Evolutionary conservation across 2,329 filamentous ascomycete genomes (phyloP).

Genomic region (Elsinoe fawcettii): DNA sequence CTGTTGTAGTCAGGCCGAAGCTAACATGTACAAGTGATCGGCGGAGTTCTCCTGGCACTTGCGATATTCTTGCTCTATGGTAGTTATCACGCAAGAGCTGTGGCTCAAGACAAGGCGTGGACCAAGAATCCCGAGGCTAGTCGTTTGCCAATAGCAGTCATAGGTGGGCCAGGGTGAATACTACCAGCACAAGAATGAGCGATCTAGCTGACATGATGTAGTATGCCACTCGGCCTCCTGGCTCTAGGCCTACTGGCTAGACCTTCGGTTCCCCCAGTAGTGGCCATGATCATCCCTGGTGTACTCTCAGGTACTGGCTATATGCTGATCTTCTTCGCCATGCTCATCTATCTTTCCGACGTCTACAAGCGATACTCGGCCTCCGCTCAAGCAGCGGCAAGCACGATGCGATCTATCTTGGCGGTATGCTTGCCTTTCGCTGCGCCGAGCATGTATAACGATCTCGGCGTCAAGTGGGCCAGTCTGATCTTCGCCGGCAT

Average conservation of each 20-base stretch:
- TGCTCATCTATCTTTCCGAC: slow-evolving; percentile 2
- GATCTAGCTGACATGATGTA: neutral
- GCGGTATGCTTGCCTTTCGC: neutral
- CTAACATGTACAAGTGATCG: neutral
- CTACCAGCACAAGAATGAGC: neutral
- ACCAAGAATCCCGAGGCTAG: neutral
- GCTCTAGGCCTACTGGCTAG: neutral
- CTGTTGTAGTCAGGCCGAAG: no score
- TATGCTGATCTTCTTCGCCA: slow-evolving; percentile 3
- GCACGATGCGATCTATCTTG: neutral
- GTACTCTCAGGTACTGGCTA: slow-evolving; percentile 14
- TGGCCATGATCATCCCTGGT: neutral
- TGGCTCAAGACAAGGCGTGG: neutral
- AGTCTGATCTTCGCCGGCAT: neutral
- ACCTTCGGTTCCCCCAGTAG: neutral
- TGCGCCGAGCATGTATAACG: neutral
- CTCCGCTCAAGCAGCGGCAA: neutral
- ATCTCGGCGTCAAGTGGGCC: neutral
- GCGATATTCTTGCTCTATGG: neutral
- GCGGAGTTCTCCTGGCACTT: neutral
- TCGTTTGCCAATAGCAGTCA: neutral
- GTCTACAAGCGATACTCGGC: neutral
- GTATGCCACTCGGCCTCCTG: neutral
- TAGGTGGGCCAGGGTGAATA: neutral
- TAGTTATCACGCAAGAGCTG: neutral